Evolutionary conservation across 176 grass and related monocot species (phyloP).

Genomic region (Themeda triandra): DNA sequence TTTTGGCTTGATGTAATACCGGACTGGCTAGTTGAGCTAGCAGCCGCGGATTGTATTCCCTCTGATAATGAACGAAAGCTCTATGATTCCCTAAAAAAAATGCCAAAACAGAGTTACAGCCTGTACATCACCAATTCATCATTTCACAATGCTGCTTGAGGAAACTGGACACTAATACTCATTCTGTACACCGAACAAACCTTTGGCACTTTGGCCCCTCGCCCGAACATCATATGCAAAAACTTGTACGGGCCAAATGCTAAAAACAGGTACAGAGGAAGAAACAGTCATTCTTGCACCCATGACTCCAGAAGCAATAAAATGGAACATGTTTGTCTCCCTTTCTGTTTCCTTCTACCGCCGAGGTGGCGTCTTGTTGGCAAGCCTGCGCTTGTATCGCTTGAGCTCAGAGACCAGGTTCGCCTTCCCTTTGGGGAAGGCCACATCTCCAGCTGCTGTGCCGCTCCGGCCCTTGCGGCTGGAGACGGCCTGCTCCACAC

Average conservation of each 20-base stretch:
- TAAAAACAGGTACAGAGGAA: background rate
- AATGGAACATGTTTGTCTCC: too few relatives aligned
- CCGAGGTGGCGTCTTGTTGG: constrained; percentile 33
- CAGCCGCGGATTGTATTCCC: too few relatives aligned
- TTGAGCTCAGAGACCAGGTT: constrained; percentile 94
- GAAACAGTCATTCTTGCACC: background rate
- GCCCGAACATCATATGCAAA: background rate
- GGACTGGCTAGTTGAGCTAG: too few relatives aligned
- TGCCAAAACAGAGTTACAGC: background rate
- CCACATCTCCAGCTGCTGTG: constrained; percentile 86
- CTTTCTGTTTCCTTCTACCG: background rate
- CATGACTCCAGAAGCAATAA: background rate
- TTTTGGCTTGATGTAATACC: too few relatives aligned
- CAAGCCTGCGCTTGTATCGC: constrained; percentile 82
- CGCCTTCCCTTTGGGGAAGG: constrained; percentile 96
- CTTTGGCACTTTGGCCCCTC: background rate
- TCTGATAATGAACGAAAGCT: too few relatives aligned
- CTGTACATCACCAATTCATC: background rate
- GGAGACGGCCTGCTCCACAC: constrained; percentile 62
- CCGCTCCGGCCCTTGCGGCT: constrained; percentile 84
- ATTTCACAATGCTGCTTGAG: background rate
- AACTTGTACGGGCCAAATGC: background rate
- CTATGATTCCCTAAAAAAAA: too few relatives aligned
- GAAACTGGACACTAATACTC: background rate
- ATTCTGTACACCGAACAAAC: background rate